A percentile compares a stretch with the other conserved stretches of the same genome.
Evolutionary conservation across 345 rosid genomes (phyloP).

Genomic region (Nasturtium officinale): DNA sequence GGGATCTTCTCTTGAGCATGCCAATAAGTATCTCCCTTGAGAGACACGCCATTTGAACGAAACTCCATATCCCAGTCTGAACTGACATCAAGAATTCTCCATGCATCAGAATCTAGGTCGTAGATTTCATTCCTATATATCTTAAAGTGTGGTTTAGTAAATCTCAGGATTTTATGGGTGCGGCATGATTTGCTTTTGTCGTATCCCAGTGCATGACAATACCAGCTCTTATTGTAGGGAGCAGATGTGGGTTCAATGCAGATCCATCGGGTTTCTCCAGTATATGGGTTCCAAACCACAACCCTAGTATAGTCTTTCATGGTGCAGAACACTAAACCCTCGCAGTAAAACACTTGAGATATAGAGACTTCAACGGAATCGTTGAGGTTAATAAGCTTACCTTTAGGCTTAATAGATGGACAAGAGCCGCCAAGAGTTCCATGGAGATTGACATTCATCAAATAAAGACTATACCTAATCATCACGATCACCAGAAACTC

Average conservation of each 20-base stretch:
- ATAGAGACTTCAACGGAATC: not conserved
- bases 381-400: not conserved
- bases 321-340: not conserved
- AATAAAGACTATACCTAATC: not conserved
- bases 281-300: not conserved
- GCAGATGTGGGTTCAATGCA: not conserved
- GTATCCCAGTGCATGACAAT: not conserved
- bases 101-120: not conserved
- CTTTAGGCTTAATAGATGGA: not conserved
- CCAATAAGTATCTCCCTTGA: not conserved
- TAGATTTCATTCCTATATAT: not conserved
- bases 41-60: not conserved
- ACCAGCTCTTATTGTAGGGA: not conserved
- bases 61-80: not conserved
- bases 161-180: not conserved
- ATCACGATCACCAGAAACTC: not conserved
- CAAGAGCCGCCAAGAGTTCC: not conserved
- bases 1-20: not conserved
- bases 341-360: not conserved
- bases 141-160: not conserved
- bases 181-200: not conserved
- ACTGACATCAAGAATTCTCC: not conserved
- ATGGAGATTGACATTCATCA: not conserved
- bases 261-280: not conserved
- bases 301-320: not conserved